phyloP scores from a whole-genome alignment of 2,329 filamentous ascomycete species.

The Karstenula rhodostoma region DNA sequence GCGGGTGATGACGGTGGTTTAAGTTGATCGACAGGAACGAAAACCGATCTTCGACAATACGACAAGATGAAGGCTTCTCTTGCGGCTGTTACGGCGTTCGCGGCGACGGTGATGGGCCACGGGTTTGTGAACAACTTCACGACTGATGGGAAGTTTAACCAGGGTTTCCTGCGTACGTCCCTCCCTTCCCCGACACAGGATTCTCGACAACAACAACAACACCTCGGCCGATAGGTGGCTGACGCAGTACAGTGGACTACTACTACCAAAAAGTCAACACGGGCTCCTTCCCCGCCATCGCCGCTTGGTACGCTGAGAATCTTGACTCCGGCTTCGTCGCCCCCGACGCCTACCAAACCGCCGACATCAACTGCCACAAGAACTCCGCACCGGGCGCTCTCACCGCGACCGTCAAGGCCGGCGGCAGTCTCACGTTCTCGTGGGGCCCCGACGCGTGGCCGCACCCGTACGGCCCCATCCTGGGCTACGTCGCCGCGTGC shows the following conservation, averaged over 20 bases:
- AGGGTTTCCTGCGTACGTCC: slow-evolving; percentile 44
- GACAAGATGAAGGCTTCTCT: slow-evolving; percentile 10
- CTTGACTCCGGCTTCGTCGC: slow-evolving; percentile 39
- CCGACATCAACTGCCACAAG: slow-evolving; percentile 45
- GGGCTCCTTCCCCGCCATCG: slow-evolving; percentile 12
- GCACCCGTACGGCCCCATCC: slow-evolving; percentile 28
- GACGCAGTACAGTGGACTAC: slow-evolving; percentile 9
- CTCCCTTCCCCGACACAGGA: background rate
- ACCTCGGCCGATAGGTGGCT: background rate
- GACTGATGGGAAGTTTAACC: slow-evolving; percentile 54
- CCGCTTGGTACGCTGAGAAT: slow-evolving; percentile 26
- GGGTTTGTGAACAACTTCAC: slow-evolving; percentile 52
- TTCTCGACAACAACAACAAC: background rate
- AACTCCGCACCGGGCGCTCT: slow-evolving; percentile 22
- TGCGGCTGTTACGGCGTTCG: slow-evolving; percentile 23
- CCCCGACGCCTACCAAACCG: slow-evolving; percentile 25
- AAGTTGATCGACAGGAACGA: slow-evolving; percentile 2
- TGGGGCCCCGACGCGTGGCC: slow-evolving; percentile 13
- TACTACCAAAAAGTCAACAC: slow-evolving; percentile 16
- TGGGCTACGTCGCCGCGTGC: slow-evolving; percentile 37
- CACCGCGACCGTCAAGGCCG: slow-evolving; percentile 13
- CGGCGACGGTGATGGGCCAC: slow-evolving; percentile 50
- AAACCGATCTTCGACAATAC: background rate
- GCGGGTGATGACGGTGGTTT: background rate
- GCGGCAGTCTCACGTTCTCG: slow-evolving; percentile 5